phyloP scores from a whole-genome alignment of 1,284 basidiomycete species.

The Phellopilus nigrolimitatus region DNA sequence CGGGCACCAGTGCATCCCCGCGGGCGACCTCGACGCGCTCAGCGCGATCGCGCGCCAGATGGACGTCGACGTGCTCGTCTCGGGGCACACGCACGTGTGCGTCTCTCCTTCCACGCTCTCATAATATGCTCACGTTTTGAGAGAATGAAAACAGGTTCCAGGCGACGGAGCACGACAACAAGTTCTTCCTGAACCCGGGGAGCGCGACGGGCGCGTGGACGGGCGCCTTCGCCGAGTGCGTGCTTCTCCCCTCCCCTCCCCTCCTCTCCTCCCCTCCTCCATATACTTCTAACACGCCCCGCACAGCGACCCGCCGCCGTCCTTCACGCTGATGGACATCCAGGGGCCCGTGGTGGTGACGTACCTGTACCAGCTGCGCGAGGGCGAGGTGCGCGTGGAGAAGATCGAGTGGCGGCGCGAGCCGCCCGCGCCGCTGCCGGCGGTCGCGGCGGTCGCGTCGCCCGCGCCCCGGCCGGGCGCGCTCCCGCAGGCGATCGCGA shows the following conservation, averaged over 20 bases:
- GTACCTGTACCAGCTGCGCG: slow-evolving; percentile 92
- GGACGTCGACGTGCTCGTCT: slow-evolving; percentile 95
- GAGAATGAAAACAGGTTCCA: slow-evolving; percentile 11
- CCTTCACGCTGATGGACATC: slow-evolving; percentile 92
- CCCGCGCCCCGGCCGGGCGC: not conserved
- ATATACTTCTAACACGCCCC: slow-evolving; percentile 31
- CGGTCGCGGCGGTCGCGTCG: not conserved
- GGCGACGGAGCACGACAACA: slow-evolving; percentile 14
- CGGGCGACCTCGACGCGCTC: slow-evolving; percentile 87
- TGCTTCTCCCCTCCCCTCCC: slow-evolving; percentile 12
- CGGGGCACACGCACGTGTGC: slow-evolving; percentile 91
- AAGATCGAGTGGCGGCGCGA: slow-evolving; percentile 81
- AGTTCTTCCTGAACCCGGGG: slow-evolving; percentile 37
- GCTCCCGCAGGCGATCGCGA: slow-evolving; percentile 5
- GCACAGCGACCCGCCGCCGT: slow-evolving; percentile 61
- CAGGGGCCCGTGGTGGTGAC: slow-evolving; percentile 94
- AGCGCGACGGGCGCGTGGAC: slow-evolving; percentile 95
- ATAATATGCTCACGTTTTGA: not conserved
- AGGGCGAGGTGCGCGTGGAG: slow-evolving; percentile 87
- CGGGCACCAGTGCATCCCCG: slow-evolving; percentile 92
- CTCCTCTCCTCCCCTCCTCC: slow-evolving; percentile 1
- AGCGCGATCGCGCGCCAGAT: slow-evolving; percentile 87
- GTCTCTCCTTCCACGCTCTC: slow-evolving; percentile 25
- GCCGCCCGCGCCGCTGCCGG: slow-evolving; percentile 39
- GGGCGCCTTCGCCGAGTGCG: slow-evolving; percentile 65